A percentile compares a stretch with the other conserved stretches of the same genome.
These are phyloP conservation scores for Sporothrix brunneoviolacea DNA, from an alignment of 2,329 filamentous ascomycete genomes.

Conservation along the genomic window DNA sequence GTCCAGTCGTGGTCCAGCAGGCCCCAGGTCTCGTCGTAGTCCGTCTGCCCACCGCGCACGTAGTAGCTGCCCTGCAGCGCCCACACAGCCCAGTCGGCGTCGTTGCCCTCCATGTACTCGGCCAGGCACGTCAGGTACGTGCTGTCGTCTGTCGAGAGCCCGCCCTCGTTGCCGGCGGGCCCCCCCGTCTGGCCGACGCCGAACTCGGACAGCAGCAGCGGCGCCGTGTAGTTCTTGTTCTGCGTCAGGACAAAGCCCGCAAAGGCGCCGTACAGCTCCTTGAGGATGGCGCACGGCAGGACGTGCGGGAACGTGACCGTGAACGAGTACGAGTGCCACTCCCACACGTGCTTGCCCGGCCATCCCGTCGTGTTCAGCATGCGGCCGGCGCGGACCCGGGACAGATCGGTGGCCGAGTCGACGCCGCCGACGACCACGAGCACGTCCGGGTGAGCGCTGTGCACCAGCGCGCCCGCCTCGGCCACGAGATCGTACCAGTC, in stretches of 20 bases:
- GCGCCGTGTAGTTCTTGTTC: constrained; percentile 40
- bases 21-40: constrained; percentile 49
- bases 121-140: constrained; percentile 46
- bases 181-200: constrained; percentile 45
- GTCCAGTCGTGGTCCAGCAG: constrained; percentile 31
- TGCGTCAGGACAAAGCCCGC: constrained; percentile 48
- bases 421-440: constrained; percentile 50
- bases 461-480: constrained; percentile 41
- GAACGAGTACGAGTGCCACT: constrained; percentile 53
- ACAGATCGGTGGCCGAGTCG: constrained; percentile 47
- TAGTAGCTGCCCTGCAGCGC: constrained; percentile 54
- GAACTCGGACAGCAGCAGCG: constrained; percentile 54
- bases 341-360: constrained; percentile 51
- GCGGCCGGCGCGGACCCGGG: constrained; percentile 31
- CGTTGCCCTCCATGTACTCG: constrained; percentile 47
- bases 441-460: constrained; percentile 44
- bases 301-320: constrained; percentile 40
- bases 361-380: constrained; percentile 39
- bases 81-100: constrained; percentile 56
- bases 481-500: constrained; percentile 47
- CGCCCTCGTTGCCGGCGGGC: constrained; percentile 27
- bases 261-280: constrained; percentile 39
- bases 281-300: constrained; percentile 36
- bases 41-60: constrained; percentile 41
- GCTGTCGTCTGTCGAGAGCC: constrained; percentile 37